phyloP scores from a whole-genome alignment of 2,329 filamentous ascomycete genomes.

The Paracoccidioides lutzii region DNA sequence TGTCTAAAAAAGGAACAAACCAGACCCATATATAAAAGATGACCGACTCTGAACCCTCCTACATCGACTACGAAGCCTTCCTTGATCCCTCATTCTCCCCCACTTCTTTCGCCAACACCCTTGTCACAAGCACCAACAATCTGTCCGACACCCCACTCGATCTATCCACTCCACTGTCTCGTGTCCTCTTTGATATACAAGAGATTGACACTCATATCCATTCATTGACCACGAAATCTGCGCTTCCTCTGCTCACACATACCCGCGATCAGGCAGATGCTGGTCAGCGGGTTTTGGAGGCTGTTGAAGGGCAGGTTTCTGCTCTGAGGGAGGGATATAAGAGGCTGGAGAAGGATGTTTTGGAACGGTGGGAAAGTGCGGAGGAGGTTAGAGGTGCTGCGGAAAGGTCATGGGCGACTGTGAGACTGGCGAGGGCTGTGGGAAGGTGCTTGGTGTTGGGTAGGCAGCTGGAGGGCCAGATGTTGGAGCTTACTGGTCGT shows the following conservation, averaged over 20 bases:
- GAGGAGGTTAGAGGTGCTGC: slow-evolving; percentile 69
- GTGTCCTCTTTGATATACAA: slow-evolving; percentile 90
- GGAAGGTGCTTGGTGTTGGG: slow-evolving; percentile 69
- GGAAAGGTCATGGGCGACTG: slow-evolving; percentile 64
- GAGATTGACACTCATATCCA: slow-evolving; percentile 96
- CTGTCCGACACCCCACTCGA: slow-evolving; percentile 79
- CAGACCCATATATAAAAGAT: slow-evolving; percentile 13
- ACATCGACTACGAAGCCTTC: slow-evolving; percentile 93
- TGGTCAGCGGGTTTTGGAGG: slow-evolving; percentile 57
- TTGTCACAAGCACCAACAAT: slow-evolving; percentile 86
- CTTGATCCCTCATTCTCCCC: slow-evolving; percentile 72
- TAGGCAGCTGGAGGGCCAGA: slow-evolving; percentile 74
- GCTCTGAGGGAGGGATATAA: slow-evolving; percentile 74
- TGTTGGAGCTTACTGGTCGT: slow-evolving; percentile 51
- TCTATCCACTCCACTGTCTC: slow-evolving; percentile 82
- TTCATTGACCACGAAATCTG: slow-evolving; percentile 69
- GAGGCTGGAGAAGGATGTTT: slow-evolving; percentile 73
- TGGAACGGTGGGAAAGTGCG: slow-evolving; percentile 71
- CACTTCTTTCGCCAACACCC: slow-evolving; percentile 69
- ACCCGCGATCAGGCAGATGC: slow-evolving; percentile 62
- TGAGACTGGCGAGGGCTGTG: slow-evolving; percentile 63
- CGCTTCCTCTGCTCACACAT: slow-evolving; percentile 66
- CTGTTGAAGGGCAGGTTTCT: slow-evolving; percentile 67
- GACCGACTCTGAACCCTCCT: slow-evolving; percentile 47
- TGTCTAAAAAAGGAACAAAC: neutral